Evolutionary conservation across 352 stramenopile species (phyloP), one percentile per base, ranked within the genome.

Genomic region (Phytopythium montanum): DNA sequence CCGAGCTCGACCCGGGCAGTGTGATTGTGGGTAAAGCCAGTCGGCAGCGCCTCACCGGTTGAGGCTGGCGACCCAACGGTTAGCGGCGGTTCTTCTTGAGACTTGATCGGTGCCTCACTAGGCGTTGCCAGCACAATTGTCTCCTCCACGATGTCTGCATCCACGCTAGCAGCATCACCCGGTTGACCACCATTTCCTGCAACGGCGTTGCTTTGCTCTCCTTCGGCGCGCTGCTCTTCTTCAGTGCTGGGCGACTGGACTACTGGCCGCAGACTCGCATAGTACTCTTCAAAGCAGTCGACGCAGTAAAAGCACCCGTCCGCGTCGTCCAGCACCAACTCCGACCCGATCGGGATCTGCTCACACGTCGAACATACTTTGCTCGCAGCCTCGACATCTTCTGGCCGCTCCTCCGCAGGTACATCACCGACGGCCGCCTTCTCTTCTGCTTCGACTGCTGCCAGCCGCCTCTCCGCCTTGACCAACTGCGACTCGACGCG

Each of bases 221-320:
- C 12, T 14, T 6, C 23, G 6, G 14, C 25, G 26, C 3, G 14
- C 26, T 23, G 21, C 7, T 59, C 50, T 39, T n/a, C 26, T 16
- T 58, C 31, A 5, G 42, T 39, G 29, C 26, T 36, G 25, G 26
- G 36, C 14, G 53, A 25, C 3, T 60, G n/a, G n/a, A n/a, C 39
- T 2, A 26, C 33, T 21, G 18, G 18, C 12, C 44, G 31, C 36
- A 60, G 33, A n/a, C 62, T 60, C 45, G 66, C 71, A 59, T 94
- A 92, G 56, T 84, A 94, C 38, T 66, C 76, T 18, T 91, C 74
- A 45, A 79, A 94, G 56, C 85, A 92, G 29, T 42, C 39, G 19
- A 72, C 65, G 56, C 85, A 94, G 59, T 94, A 94, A n/a, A 56
- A 60, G 25, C 81, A 84, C 5, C 75, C 81, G 51, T 94, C 81